These are phyloP conservation scores for Auricularia heimuer DNA, from an alignment of 768 basidiomycete species.

Conservation along the genomic window DNA sequence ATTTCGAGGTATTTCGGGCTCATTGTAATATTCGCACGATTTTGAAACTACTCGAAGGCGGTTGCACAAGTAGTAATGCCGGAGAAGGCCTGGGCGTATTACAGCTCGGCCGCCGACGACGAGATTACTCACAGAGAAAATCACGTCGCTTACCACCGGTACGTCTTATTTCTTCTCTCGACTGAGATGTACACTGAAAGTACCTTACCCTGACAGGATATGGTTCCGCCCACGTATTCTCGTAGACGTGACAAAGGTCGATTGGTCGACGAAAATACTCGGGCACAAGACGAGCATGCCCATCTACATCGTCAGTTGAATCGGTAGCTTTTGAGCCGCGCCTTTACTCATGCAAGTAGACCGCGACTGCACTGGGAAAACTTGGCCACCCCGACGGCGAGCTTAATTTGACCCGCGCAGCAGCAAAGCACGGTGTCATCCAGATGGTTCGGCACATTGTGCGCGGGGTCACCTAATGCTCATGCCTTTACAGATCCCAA, in stretches of 20 bases:
- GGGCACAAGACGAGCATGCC: constrained; percentile 70
- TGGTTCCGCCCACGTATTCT: constrained; percentile 90
- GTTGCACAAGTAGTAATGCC: constrained; percentile 75
- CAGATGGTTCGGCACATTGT: constrained; percentile 45
- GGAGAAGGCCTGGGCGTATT: constrained; percentile 92
- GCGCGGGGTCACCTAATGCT: not conserved
- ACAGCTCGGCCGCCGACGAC: constrained; percentile 93
- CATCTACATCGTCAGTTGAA: constrained; percentile 56
- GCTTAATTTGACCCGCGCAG: constrained; percentile 80
- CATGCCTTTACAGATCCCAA: constrained; percentile 61
- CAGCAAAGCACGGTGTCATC: constrained; percentile 65
- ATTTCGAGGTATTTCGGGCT: constrained; percentile 64
- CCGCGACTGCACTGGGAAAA: constrained; percentile 87
- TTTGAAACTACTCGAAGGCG: constrained; percentile 36
- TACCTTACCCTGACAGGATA: constrained; percentile 26
- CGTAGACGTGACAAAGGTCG: constrained; percentile 75
- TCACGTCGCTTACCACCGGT: constrained; percentile 86
- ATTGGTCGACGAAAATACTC: constrained; percentile 75
- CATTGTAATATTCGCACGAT: not conserved
- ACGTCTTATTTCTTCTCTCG: constrained; percentile 10
- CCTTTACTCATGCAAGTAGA: constrained; percentile 22
- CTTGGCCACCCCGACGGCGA: constrained; percentile 95
- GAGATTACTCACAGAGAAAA: constrained; percentile 88
- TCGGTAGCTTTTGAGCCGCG: not conserved
- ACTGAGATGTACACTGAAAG: not conserved